These are phyloP conservation scores for Theobroma grandiflorum DNA, from an alignment of 441 rosid species.

Conservation along the genomic window DNA sequence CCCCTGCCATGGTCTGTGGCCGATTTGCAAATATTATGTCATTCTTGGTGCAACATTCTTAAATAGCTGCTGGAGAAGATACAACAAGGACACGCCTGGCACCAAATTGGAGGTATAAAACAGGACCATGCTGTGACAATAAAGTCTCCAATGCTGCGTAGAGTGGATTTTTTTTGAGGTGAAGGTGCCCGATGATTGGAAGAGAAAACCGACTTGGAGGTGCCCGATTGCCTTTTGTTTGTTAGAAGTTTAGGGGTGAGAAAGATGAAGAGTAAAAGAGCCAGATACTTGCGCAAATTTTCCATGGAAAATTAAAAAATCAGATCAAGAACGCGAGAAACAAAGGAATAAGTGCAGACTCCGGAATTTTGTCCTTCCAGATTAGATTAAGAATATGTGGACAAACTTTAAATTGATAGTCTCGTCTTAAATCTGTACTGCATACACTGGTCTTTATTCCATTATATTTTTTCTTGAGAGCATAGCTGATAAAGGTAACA, in stretches of 20 bases:
- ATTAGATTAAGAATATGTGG: too few species aligned
- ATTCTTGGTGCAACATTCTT: constrained; percentile 47
- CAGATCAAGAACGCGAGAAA: too few species aligned
- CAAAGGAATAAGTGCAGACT: too few species aligned
- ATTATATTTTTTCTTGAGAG: too few species aligned
- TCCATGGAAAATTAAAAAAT: neutral
- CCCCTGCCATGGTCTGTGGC: constrained; percentile 43
- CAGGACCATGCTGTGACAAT: constrained; percentile 39
- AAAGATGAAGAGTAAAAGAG: neutral
- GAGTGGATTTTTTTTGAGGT: constrained; percentile 46
- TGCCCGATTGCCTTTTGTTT: constrained; percentile 28
- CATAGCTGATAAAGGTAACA: too few species aligned
- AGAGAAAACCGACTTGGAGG: constrained; percentile 45
- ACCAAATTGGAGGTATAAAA: constrained; percentile 35
- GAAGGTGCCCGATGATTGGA: constrained; percentile 48
- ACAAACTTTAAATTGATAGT: too few species aligned
- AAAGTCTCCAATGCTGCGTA: constrained; percentile 30
- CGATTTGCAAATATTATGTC: constrained; percentile 48
- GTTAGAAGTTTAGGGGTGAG: constrained; percentile 24
- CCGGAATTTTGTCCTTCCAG: too few species aligned
- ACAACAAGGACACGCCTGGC: constrained; percentile 43
- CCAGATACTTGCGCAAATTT: neutral
- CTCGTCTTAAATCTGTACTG: too few species aligned
- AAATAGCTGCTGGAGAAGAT: constrained; percentile 46
- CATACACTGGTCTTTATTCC: too few species aligned